Base-by-base conservation (phyloP, 225 moss, liverwort and hornwort species). In the Ulota crispa region DNA sequence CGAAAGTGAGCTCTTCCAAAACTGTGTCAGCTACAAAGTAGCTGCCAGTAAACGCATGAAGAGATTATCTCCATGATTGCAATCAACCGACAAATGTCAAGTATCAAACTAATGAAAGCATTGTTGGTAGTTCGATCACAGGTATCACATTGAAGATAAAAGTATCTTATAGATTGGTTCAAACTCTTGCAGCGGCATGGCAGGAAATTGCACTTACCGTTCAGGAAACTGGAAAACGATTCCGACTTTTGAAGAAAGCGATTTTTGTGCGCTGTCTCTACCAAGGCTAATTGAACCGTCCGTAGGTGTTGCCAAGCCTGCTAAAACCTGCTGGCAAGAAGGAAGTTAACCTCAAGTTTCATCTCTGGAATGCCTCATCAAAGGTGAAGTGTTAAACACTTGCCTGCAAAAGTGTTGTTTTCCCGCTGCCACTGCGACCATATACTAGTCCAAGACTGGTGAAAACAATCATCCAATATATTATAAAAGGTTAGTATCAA, bases 161-260 rank as follows among this genome's bases (percentile, higher is more conserved):
- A 36, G 28, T 14, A 60, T 52, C 50, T 23, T 13, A 66, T 6
- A 83, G 13, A 41, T 37, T 64, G 54, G 26, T 70, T 18, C 52
- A 73, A 42, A 81, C 37, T 68, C 54, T 65, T 78, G 9, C 43
- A 21, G 72, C 54, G 45, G 32, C 61, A 75, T 50, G 69, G 31
- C 59, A 63, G 55, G 23, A n/a, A 55, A 42, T 63, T 67, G 30
- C 79, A 68, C 56, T 76, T 83, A 93, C 94, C 95, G 93, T 84
- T 99, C 99, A 68, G 99, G 99, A 85, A 99, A 99, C 84, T 99
- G 99, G 47, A 99, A 99, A 74, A 99, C 99, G 65, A 99, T 95
- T 42, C 99, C 99, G 23, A 88, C 99, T 82, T 91, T 94, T 59
- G 96, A 87, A 70, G 99, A 92, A 76, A 99, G 89, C 41, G 96